Evolutionary conservation across 192 early-diverging fungal species (phyloP), one percentile per base, ranked within the genome.

Genomic region (Cladochytrium replicatum): DNA sequence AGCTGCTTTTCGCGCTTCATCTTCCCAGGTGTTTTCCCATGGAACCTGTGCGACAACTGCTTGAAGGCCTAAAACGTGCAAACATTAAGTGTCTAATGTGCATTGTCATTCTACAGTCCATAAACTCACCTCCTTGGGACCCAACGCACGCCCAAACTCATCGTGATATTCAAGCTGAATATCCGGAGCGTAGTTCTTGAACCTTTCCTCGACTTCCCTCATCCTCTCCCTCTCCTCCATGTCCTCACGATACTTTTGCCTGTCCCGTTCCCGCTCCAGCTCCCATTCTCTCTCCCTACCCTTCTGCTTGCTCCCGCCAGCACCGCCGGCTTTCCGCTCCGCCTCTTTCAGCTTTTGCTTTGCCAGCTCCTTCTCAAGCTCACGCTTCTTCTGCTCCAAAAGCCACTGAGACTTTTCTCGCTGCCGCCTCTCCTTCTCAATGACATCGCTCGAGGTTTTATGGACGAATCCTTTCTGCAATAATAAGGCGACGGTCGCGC

Each of bases 81-180:
- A 2, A 11, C 31, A 46, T 11, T 13, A 15, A 21, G 3, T 31
- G 28, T 28, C 3, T 41, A 32, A 13, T 19, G 23, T n/a, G n/a
- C n/a, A n/a, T n/a, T n/a, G n/a, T n/a, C n/a, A 52, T 22, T 2
- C 3, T 46, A 28, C 27, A 46, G 22, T 31, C 31, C 31, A 22
- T 3, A 59, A 31, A 27, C 53, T 29, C 63, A 81, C 81, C 57
- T 98, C 91, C 60, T 93, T 94, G 25, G 81, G 75, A 11, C 70
- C 81, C 60, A 98, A 57, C 26, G 74, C 60, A 46, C 84, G 72
- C 6, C 94, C 94, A 27, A 73, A 74, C 39, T 88, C 87, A 61
- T 98, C 93, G n/a, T 80, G 74, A 56, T 98, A 95, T 58, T 88
- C 84, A 8, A 98, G 59, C 28, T 86, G 79, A 26, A 98, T 81